Base-by-base conservation (phyloP, 441 rosid genomes). In the Hypseocharis bilobata region DNA sequence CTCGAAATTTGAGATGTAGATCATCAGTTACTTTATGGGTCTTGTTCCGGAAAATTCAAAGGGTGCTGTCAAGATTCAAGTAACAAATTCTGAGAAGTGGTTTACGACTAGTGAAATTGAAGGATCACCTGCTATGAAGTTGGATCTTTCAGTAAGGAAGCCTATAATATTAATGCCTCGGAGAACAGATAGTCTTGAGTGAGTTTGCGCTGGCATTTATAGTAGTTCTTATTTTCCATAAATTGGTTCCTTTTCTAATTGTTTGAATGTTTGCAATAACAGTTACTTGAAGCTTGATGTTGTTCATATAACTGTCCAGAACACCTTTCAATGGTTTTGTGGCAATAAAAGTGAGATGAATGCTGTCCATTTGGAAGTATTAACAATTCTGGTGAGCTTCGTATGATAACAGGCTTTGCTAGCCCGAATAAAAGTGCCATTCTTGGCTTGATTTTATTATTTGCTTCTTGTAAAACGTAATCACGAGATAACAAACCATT, bases 111-210 rank as follows among this genome's bases (percentile, higher is more conserved):
- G 92, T 72, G 96, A 89, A 79, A 82, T 91, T 74, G 98, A 91
- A 74, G 99, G 99, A 66, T 91, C 96, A 66, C 98, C 99, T 61
- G 94, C 99, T 73, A 66, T 94, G 55, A 94, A 84, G 83, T 82
- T 94, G 81, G 88, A 88, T 82, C 83, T 94, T 72, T 91, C 99
- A 60, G 91, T 94, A 30, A 82, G 80, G 77, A 89, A 86, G 71
- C 99, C 99, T 57, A 89, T 94, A 72, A 94, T 94, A 79, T 76
- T 91, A 80, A 91, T 94, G 99, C 99, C 99, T 74, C 91, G 86
- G 32, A 80, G 70, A 62, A 91, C 99, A 38, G 86, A 88, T 72
- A 94, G 96, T 78, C 80, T 73, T 40, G 98, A 94, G 99, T 94
- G 84, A 65, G 99, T 83, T 70, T 29, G 47, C 72, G 20, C 42